These are phyloP conservation scores for Ogataea salicorniae DNA, from an alignment of 805 yeast species.

Conservation along the genomic window DNA sequence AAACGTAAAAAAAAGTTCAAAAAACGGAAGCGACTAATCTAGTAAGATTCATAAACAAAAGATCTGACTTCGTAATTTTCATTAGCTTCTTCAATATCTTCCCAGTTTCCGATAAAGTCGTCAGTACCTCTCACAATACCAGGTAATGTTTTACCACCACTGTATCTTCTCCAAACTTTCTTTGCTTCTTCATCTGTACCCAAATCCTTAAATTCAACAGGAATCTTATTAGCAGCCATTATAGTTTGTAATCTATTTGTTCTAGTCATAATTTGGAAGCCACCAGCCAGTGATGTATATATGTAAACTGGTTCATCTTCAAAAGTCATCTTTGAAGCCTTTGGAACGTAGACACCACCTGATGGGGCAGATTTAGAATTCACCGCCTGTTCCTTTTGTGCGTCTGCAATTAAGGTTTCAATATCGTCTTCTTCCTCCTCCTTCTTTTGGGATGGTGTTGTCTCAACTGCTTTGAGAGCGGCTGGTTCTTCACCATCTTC, in stretches of 20 bases:
- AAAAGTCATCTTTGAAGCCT: constrained; percentile 29
- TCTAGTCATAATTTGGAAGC: constrained; percentile 69
- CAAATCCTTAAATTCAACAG: constrained; percentile 65
- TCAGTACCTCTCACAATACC: constrained; percentile 82
- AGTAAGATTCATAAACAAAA: constrained; percentile 60
- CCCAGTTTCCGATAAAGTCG: constrained; percentile 79
- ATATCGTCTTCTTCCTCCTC: constrained; percentile 19
- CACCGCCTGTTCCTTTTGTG: constrained; percentile 19
- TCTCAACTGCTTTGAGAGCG: background rate
- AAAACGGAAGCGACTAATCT: constrained; percentile 2
- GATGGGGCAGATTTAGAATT: constrained; percentile 1
- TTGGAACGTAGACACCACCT: constrained; percentile 30
- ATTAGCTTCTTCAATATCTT: constrained; percentile 80
- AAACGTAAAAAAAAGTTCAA: background rate
- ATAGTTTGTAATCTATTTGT: constrained; percentile 75
- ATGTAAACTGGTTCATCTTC: constrained; percentile 63
- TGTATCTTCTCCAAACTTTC: constrained; percentile 72
- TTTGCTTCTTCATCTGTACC: constrained; percentile 88
- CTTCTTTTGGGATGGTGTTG: background rate
- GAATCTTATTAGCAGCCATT: constrained; percentile 65
- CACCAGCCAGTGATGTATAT: constrained; percentile 85
- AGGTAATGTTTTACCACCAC: constrained; percentile 71
- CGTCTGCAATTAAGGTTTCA: constrained; percentile 25
- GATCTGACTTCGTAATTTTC: constrained; percentile 67
- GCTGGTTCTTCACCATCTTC: constrained; percentile 3